Evolutionary conservation across 768 basidiomycete species (phyloP), one percentile per base, ranked within the genome.

Genomic region (Ramaria sp.): DNA sequence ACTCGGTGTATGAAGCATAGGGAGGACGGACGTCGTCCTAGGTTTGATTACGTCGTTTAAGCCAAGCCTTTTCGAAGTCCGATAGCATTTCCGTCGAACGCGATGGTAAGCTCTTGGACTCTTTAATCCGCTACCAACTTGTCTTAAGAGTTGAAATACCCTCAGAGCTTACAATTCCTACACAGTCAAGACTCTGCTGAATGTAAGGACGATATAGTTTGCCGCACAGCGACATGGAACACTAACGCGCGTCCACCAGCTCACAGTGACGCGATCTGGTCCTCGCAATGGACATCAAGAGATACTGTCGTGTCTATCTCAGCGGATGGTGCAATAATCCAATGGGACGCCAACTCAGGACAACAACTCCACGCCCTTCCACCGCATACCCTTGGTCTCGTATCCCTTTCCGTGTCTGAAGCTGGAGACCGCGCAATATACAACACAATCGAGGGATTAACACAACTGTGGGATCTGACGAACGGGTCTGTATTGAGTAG

Each of bases 401-500:
- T 90, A 17, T 91, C 91, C 5, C 70, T 95, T 34, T 90, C 88
- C 17, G 80, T 81, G 7, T 78, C 83, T 19, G 75, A 81, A 49
- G 59, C 65, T 42, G 93, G 89, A 7, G 74, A 71, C 48, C 72
- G 70, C 31, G 90, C 82, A 0, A 68, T 96, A 46, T 86, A 83
- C 63, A 91, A 91, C 64, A 86, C 86, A 54, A 73, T 94, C 19
- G 92, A 95, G 63, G 93, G 93, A 1, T 78, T 85, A 30, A 91
- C 90, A 0, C 77, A 72, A 48, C 70, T 94, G 24, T 86, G 85
- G 79, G 83, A 93, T 65, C 67, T 92, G 47, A 69, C 76, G 37
- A 78, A 72, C 17, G 86, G 85, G 4, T 73, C 78, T 37, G 66
- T 84, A 2, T 67, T 81, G 0, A 86, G 81, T 11, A 79, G 75